Conservation (phyloP, 495 filamentous ascomycete genomes). For the Immersiella caudata region DNA sequence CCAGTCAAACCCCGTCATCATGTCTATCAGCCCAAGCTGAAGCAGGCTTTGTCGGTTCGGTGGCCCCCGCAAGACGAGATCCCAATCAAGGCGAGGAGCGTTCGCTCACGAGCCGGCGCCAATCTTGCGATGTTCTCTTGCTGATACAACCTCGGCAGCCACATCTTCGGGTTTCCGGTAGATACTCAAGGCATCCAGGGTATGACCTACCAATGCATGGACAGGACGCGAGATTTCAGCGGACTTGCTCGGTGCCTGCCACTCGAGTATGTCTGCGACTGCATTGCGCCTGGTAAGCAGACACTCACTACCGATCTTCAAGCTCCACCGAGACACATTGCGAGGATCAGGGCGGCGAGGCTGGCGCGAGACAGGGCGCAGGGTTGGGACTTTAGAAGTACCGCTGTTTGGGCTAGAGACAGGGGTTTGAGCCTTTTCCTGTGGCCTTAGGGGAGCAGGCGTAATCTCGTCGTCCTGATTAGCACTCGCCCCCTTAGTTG, state of each 20-base stretch:
- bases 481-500: too few relatives aligned
- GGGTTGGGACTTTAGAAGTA: too few relatives aligned
- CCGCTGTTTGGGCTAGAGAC: too few relatives aligned
- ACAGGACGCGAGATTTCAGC: neutral
- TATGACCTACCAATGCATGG: neutral
- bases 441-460: too few relatives aligned
- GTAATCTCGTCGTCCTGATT: too few relatives aligned
- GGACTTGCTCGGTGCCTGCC: neutral
- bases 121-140: neutral
- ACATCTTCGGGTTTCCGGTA: neutral
- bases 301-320: neutral
- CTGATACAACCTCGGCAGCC: neutral
- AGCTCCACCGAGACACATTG: neutral
- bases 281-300: neutral
- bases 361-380: too few relatives aligned
- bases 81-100: conserved; percentile 12
- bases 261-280: neutral
- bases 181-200: neutral
- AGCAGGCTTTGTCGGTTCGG: neutral
- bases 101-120: conserved; percentile 14
- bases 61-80: conserved; percentile 11
- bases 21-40: neutral
- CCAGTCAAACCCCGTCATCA: conserved; percentile 21
- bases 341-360: too few relatives aligned
- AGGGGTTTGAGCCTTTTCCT: neutral